Conservation (phyloP, 1,284 basidiomycete species). For the Grifola frondosa region DNA sequence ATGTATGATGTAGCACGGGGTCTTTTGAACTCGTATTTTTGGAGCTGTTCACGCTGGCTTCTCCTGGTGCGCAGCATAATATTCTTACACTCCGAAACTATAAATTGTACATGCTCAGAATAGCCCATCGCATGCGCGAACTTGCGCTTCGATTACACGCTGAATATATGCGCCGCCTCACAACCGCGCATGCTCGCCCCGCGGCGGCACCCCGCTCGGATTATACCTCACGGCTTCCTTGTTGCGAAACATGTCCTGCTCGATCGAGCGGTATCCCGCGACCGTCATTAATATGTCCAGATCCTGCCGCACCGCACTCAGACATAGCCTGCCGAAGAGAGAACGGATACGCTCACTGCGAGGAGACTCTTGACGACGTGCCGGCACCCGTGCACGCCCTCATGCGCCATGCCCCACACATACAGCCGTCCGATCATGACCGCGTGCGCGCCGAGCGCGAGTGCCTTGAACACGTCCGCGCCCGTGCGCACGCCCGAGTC, state of each 20-base stretch:
- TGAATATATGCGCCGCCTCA: too few relatives aligned
- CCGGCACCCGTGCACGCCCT: conserved; percentile 46
- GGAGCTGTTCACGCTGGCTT: too few relatives aligned
- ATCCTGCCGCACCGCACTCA: conserved; percentile 34
- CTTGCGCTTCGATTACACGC: too few relatives aligned
- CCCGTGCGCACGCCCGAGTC: conserved; percentile 60
- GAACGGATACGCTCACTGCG: conserved; percentile 35
- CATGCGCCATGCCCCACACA: conserved; percentile 53
- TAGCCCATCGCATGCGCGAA: too few relatives aligned
- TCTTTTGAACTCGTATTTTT: too few relatives aligned
- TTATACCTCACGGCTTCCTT: conserved; percentile 38
- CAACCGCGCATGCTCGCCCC: conserved; percentile 41
- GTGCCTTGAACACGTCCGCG: conserved; percentile 58
- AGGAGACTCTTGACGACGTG: conserved; percentile 61
- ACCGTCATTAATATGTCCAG: conserved; percentile 58
- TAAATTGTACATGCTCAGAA: too few relatives aligned
- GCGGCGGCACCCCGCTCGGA: conserved; percentile 38
- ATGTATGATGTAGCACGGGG: too few relatives aligned
- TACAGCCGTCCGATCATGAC: conserved; percentile 48
- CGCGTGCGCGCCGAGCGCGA: conserved; percentile 47
- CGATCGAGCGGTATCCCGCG: conserved; percentile 43
- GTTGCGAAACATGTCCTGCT: conserved; percentile 37
- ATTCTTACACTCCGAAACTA: too few relatives aligned
- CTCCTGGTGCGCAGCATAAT: too few relatives aligned
- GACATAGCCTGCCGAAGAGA: too few relatives aligned